phyloP scores from a whole-genome alignment of 1,284 basidiomycete genomes.

The Malassezia brasiliensis region DNA sequence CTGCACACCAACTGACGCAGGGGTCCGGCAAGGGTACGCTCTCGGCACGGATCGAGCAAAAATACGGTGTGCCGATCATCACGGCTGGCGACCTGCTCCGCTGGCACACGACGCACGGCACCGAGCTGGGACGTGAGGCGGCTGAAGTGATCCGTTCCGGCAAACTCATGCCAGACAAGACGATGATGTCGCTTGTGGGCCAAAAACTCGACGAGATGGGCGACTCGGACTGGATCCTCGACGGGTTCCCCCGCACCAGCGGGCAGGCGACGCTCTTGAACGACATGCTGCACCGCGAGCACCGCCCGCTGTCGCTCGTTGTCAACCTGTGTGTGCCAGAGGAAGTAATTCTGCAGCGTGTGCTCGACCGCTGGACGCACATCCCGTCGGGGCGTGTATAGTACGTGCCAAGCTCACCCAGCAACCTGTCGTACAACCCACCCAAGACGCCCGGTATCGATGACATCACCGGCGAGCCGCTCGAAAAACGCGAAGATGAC shows the following conservation, averaged over 20 bases:
- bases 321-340: conserved; percentile 88
- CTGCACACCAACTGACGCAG: neutral
- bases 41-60: conserved; percentile 27
- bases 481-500: conserved; percentile 83
- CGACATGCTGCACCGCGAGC: conserved; percentile 27
- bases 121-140: conserved; percentile 31
- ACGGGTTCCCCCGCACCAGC: conserved; percentile 90
- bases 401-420: neutral
- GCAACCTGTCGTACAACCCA: conserved; percentile 56
- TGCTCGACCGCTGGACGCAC: conserved; percentile 82
- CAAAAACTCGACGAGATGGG: conserved; percentile 21
- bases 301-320: conserved; percentile 61
- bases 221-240: conserved; percentile 71
- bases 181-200: conserved; percentile 43
- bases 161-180: conserved; percentile 41
- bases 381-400: conserved; percentile 86
- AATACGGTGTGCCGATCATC: conserved; percentile 24
- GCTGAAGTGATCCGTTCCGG: conserved; percentile 32
- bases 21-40: conserved; percentile 46
- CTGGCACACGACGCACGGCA: conserved; percentile 29
- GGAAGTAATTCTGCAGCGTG: conserved; percentile 74
- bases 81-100: conserved; percentile 42
- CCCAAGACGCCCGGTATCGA: conserved; percentile 77
- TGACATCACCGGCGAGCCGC: conserved; percentile 81
- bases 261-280: conserved; percentile 80